Evolutionary conservation across 768 basidiomycete species (phyloP).

Genomic region (Boletus subparvulus): DNA sequence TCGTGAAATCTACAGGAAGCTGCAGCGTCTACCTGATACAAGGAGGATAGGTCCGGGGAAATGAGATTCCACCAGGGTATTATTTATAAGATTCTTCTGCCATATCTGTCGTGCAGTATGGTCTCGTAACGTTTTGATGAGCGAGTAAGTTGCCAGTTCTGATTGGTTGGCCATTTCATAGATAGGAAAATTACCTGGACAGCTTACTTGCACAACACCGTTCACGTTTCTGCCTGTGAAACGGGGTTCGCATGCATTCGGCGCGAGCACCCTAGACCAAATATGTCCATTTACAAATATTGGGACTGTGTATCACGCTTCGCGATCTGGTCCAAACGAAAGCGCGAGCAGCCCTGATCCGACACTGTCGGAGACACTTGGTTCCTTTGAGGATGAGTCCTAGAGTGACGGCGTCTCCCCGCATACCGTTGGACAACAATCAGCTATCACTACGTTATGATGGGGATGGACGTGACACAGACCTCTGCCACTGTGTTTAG

Average conservation of each 20-base stretch:
- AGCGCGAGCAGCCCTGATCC: background rate
- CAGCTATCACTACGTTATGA: background rate
- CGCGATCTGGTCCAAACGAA: background rate
- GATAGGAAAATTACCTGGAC: too few relatives aligned
- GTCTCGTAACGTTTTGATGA: too few relatives aligned
- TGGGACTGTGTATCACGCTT: background rate
- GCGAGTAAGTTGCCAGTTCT: too few relatives aligned
- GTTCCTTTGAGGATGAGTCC: background rate
- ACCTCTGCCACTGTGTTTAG: background rate
- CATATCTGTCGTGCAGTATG: too few relatives aligned
- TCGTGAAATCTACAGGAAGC: background rate
- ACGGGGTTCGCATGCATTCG: background rate
- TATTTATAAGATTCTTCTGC: conserved; percentile 20
- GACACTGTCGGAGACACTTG: background rate
- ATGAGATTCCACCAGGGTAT: background rate
- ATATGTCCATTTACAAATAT: background rate
- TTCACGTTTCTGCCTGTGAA: conserved; percentile 1
- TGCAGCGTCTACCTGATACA: conserved; percentile 1
- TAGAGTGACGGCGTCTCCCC: background rate
- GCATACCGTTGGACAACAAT: background rate
- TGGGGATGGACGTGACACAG: background rate
- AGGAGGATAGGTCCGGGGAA: background rate
- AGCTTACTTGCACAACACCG: too few relatives aligned
- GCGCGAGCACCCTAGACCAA: background rate
- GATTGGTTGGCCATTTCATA: too few relatives aligned